Percentiles rank a stretch among this genome's conserved stretches.
These are phyloP conservation scores for Acanthamoeba castellanii DNA, from an alignment of 208 protist genomes.

Conservation along the genomic window DNA sequence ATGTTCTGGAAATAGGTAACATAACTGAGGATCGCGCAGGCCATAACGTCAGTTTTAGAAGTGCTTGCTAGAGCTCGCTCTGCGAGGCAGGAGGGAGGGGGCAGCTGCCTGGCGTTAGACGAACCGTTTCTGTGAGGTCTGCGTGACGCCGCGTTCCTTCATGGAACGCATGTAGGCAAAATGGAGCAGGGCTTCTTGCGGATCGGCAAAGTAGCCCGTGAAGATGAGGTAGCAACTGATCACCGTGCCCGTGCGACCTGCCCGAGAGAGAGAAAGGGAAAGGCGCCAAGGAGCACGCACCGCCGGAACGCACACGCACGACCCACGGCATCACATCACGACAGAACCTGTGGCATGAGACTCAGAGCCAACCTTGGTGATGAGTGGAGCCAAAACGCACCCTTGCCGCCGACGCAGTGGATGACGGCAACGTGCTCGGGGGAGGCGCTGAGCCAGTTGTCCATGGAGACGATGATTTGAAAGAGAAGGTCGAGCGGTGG, in stretches of 20 bases:
- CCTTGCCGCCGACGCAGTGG: slow-evolving; percentile 71
- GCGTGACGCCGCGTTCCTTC: slow-evolving; percentile 80
- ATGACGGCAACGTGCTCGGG: slow-evolving; percentile 72
- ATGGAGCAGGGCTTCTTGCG: slow-evolving; percentile 64
- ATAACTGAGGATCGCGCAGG: neutral
- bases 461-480: slow-evolving; percentile 68
- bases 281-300: neutral
- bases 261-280: neutral
- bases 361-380: neutral
- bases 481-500: slow-evolving; percentile 74
- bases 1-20: slow-evolving; percentile 44
- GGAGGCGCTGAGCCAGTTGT: slow-evolving; percentile 44
- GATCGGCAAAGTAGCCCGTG: slow-evolving; percentile 74
- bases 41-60: neutral
- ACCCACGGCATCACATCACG: neutral
- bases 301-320: neutral
- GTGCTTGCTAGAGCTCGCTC: neutral
- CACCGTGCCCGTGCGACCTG: slow-evolving; percentile 78
- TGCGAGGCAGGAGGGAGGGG: neutral
- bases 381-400: neutral
- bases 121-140: slow-evolving; percentile 81
- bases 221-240: slow-evolving; percentile 81
- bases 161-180: slow-evolving; percentile 80
- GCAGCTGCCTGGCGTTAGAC: neutral
- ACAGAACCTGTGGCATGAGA: neutral